phyloP scores from a whole-genome alignment of 768 basidiomycete genomes.

The Cystofilobasidium ferigula region DNA sequence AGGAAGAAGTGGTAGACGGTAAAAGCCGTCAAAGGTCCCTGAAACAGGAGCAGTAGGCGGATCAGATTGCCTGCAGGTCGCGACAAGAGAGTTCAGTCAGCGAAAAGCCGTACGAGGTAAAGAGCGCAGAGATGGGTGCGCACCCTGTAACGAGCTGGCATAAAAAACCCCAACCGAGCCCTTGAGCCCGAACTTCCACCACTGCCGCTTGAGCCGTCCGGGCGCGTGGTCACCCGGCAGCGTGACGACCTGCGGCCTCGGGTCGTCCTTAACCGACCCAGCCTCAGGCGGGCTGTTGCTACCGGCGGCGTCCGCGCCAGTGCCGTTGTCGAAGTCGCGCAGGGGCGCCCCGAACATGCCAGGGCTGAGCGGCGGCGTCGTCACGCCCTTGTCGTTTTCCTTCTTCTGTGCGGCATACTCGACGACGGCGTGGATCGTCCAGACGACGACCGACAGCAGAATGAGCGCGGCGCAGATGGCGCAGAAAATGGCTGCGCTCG shows the following conservation, averaged over 20 bases:
- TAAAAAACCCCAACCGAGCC: conserved; percentile 39
- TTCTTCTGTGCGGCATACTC: conserved; percentile 25
- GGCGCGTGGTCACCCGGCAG: background rate
- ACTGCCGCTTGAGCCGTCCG: conserved; percentile 28
- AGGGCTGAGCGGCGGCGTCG: conserved; percentile 1
- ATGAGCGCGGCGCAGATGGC: conserved; percentile 63
- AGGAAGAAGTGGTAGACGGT: conserved; percentile 75
- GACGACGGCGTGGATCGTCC: conserved; percentile 51
- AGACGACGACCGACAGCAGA: conserved; percentile 56
- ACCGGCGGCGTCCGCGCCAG: too few relatives aligned
- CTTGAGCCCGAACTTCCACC: conserved; percentile 36
- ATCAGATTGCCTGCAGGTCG: conserved; percentile 62
- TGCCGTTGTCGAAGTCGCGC: background rate
- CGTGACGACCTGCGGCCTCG: background rate
- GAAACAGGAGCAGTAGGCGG: conserved; percentile 80
- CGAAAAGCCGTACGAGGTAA: background rate
- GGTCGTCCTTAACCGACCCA: background rate
- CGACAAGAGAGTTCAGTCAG: conserved; percentile 17
- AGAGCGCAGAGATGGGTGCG: background rate
- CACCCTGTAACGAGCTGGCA: conserved; percentile 34
- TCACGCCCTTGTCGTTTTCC: conserved; percentile 33
- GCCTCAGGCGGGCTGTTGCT: background rate
- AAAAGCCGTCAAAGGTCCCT: conserved; percentile 86
- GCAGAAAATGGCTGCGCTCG: conserved; percentile 73
- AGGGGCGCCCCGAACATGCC: conserved; percentile 10